Base-by-base conservation (phyloP, 2,329 filamentous ascomycete species). In the Hymenoscyphus fraxineus region DNA sequence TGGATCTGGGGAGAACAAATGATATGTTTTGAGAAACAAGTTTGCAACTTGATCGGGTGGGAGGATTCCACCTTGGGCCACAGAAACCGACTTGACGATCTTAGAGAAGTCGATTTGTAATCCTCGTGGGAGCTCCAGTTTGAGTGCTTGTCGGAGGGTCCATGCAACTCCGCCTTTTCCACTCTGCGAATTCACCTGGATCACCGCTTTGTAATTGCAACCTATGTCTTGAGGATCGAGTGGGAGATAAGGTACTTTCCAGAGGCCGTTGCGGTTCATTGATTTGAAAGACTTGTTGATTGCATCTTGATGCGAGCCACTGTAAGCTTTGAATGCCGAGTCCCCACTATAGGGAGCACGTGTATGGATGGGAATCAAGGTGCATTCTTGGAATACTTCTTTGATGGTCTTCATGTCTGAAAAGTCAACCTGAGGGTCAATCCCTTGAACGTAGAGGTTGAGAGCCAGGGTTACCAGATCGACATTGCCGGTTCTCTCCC, bases 121-220 rank as follows among this genome's bases (percentile, higher is more conserved):
- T 27, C 27, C 27, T 27, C 27, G 27, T 27, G 27, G 27, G 27
- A 27, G 27, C 27, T 27, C 27, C 27, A 27, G 27, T 3, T 27
- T 27, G 27, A 27, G 27, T 3, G 51, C 54, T 47, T 64, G 59
- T 51, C 60, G 87, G 74, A 97, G 92, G 75, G 97, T 89, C 90
- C 91, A 97, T 60, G 93, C 92, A 65, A 91, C 88, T 70, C 93
- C 93, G 65, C 93, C 93, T 81, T 97, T 97, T 70, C 93, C 93
- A 70, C 87, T 91, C 77, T 97, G 93, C 19, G 90, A 94, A 82
- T 97, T 97, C 84, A 97, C 92, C 65, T 93, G 90, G 75, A 97
- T 97, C 75, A 97, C 89, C 66, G 93, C 93, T 79, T 97, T 92
- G 84, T 97, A 97, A 16, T 88, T 96, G 64, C 92, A 87, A 64